A percentile compares a stretch with the other conserved stretches of the same genome.
phyloP scores from a whole-genome alignment of 2,329 filamentous ascomycete genomes.

The Penicillium sp. region DNA sequence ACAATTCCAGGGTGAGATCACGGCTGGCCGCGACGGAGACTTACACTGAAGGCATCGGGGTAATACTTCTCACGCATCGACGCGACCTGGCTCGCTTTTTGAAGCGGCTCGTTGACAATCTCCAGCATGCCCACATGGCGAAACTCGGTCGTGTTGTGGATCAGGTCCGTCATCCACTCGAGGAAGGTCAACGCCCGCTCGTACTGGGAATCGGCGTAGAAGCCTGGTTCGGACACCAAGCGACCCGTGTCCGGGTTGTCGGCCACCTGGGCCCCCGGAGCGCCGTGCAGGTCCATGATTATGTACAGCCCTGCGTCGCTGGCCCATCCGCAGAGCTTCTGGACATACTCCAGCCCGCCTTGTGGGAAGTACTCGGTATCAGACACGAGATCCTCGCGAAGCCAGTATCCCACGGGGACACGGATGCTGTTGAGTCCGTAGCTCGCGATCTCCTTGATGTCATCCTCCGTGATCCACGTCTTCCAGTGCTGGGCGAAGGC shows the following conservation, averaged over 20 bases:
- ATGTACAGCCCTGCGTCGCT: conserved; percentile 52
- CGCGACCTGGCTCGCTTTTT: conserved; percentile 34
- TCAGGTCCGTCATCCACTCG: conserved; percentile 53
- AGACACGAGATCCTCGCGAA: conserved; percentile 52
- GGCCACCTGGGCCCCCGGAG: conserved; percentile 50
- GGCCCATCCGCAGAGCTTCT: conserved; percentile 49
- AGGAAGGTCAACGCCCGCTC: conserved; percentile 56
- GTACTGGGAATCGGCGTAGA: conserved; percentile 58
- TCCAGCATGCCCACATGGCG: conserved; percentile 59
- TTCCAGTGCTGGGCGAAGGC: conserved; percentile 53
- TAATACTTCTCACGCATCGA: conserved; percentile 49
- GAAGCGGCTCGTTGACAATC: conserved; percentile 58
- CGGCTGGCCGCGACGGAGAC: conserved; percentile 1
- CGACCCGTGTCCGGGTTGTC: conserved; percentile 51
- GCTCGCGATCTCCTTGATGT: conserved; percentile 48
- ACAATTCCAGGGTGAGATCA: too few species aligned
- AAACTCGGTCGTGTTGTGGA: conserved; percentile 51
- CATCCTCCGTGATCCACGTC: conserved; percentile 50
- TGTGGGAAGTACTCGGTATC: conserved; percentile 52
- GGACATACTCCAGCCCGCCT: conserved; percentile 49
- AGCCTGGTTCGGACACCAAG: conserved; percentile 46
- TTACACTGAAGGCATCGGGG: conserved; percentile 44
- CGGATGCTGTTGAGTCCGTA: conserved; percentile 45
- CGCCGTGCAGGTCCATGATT: conserved; percentile 55
- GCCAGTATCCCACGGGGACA: conserved; percentile 57